phyloP scores from a whole-genome alignment of 176 grass and related monocot genomes.

The Stipa capillata region DNA sequence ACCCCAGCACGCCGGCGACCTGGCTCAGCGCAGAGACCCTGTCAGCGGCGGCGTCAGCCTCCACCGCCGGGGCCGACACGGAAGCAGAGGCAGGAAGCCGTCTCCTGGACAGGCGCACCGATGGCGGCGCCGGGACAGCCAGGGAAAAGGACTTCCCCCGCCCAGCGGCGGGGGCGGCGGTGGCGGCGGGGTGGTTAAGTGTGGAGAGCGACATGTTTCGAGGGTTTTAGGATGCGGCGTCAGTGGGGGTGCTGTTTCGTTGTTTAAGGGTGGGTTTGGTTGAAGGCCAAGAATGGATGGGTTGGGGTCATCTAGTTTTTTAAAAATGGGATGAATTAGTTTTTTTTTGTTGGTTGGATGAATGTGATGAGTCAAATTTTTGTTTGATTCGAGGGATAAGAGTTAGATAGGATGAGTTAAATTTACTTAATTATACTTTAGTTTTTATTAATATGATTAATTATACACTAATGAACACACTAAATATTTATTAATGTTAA shows the following conservation, averaged over 20 bases:
- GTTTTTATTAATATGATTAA: too few relatives aligned
- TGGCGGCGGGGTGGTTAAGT: conserved; percentile 17
- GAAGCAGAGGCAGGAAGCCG: background rate
- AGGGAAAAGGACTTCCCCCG: conserved; percentile 7
- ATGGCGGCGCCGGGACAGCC: background rate
- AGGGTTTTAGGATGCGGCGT: conserved; percentile 11
- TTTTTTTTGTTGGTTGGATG: too few relatives aligned
- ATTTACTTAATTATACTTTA: too few relatives aligned
- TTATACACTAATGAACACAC: too few relatives aligned
- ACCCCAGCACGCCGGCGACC: conserved; percentile 70
- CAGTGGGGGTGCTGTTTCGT: background rate
- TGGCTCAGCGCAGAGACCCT: conserved; percentile 53
- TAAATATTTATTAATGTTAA: too few relatives aligned
- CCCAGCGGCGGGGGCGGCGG: conserved; percentile 16
- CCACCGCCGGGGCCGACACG: conserved; percentile 22
- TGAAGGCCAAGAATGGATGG: too few relatives aligned
- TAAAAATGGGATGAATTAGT: too few relatives aligned
- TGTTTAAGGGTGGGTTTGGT: too few relatives aligned
- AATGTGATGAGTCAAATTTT: too few relatives aligned
- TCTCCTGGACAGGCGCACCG: conserved; percentile 1
- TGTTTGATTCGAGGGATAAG: too few relatives aligned
- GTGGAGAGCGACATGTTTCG: conserved; percentile 29
- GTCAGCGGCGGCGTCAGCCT: conserved; percentile 30
- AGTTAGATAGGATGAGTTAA: too few relatives aligned
- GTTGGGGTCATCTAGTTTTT: too few relatives aligned